phyloP scores from a whole-genome alignment of 2,329 filamentous ascomycete species.

The Diplodia corticola region DNA sequence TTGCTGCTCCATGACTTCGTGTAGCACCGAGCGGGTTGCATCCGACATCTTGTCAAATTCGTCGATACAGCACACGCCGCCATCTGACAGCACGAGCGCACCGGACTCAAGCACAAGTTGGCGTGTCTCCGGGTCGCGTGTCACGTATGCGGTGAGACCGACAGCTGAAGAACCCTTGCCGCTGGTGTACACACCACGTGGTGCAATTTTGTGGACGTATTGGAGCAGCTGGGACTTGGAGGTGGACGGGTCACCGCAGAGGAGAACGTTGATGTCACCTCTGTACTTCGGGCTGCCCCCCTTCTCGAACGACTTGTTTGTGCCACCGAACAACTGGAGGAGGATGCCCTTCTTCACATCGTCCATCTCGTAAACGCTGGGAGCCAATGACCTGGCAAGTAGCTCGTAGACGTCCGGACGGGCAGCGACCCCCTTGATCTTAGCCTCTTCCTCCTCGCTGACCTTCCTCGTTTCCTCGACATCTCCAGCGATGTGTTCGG shows the following conservation, averaged over 20 bases:
- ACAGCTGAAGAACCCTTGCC: constrained; percentile 76
- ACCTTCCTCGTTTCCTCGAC: constrained; percentile 84
- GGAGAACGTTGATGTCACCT: constrained; percentile 94
- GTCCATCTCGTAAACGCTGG: constrained; percentile 96
- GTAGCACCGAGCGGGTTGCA: constrained; percentile 69
- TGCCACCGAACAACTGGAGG: constrained; percentile 93
- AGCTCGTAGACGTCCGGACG: constrained; percentile 91
- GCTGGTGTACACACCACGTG: constrained; percentile 77
- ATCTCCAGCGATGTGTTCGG: constrained; percentile 68
- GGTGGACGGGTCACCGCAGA: constrained; percentile 96
- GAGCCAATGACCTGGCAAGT: constrained; percentile 83
- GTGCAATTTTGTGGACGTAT: constrained; percentile 97
- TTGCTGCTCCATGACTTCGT: constrained; percentile 82
- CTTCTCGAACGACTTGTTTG: constrained; percentile 97
- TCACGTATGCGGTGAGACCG: constrained; percentile 75
- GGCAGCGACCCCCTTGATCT: constrained; percentile 77
- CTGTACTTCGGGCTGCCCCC: constrained; percentile 93
- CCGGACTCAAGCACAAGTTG: constrained; percentile 75
- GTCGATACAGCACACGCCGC: constrained; percentile 76
- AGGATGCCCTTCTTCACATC: constrained; percentile 99
- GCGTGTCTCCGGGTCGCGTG: constrained; percentile 70
- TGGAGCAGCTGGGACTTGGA: constrained; percentile 92
- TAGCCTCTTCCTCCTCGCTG: constrained; percentile 80
- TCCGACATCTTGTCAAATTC: constrained; percentile 82
- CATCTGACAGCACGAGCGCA: constrained; percentile 71